A percentile compares a stretch with the other conserved stretches of the same genome.
phyloP scores from a whole-genome alignment of 352 stramenopile genomes.

The Elongisporangium anandrum region DNA sequence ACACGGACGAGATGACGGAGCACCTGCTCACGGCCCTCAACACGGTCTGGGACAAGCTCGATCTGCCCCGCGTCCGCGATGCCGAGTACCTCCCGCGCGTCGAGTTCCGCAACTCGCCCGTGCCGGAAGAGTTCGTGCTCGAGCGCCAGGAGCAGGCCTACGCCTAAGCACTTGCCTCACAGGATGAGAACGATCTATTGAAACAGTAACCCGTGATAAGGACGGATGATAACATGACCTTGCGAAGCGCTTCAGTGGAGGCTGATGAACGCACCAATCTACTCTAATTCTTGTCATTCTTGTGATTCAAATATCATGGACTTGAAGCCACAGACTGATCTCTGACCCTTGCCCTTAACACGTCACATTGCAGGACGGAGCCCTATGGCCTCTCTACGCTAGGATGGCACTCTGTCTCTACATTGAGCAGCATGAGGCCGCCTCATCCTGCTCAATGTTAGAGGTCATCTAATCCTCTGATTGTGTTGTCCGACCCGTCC shows the following conservation, averaged over 20 bases:
- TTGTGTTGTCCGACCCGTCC: neutral
- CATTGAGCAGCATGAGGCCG: neutral
- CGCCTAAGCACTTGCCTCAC: neutral
- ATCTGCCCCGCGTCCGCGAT: constrained; percentile 53
- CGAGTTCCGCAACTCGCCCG: constrained; percentile 64
- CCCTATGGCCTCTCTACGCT: too few relatives aligned
- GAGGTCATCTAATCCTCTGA: neutral
- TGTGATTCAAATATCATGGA: too few relatives aligned
- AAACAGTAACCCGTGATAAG: neutral
- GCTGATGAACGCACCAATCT: too few relatives aligned
- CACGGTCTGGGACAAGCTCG: constrained; percentile 85
- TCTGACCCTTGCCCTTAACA: too few relatives aligned
- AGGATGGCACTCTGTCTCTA: neutral
- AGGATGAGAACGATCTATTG: neutral
- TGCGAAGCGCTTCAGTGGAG: too few relatives aligned
- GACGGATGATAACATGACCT: neutral
- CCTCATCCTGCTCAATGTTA: too few relatives aligned
- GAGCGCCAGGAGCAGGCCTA: constrained; percentile 13
- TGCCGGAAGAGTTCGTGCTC: constrained; percentile 38
- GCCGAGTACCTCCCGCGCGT: constrained; percentile 80
- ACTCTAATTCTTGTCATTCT: too few relatives aligned
- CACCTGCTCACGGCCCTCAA: constrained; percentile 78
- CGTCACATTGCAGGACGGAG: too few relatives aligned
- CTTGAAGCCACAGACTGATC: too few relatives aligned
- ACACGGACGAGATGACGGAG: constrained; percentile 87